Base-by-base conservation (phyloP, 2,329 filamentous ascomycete species). In the Aspergillus sp. region DNA sequence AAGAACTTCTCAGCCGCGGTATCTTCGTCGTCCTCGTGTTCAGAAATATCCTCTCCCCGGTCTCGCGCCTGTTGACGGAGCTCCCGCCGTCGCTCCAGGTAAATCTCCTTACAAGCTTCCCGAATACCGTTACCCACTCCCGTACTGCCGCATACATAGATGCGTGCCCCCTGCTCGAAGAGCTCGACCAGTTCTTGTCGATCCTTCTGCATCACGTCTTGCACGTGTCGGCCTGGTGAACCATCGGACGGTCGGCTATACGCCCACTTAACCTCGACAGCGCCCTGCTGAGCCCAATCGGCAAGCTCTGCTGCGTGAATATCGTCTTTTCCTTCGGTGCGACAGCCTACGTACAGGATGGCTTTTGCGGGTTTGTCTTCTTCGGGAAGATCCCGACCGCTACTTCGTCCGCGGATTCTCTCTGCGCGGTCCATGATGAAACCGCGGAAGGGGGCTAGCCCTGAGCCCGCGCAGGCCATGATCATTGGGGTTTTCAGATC, bases 111-210 rank as follows among this genome's bases (percentile, higher is more conserved):
- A 5, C 66, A 60, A 3, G 67, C 66, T 4, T 69, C 67, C 48
- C 71, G 68, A 10, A 80, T 67, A 0, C 66, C 75, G 44, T 73
- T 70, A 12, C 74, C 75, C 1, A 81, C 67, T 9, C 66, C 67
- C 4, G 71, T 67, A 39, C 77, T 79, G 3, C 84, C 84, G 59
- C 84, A 88, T 2, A 86, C 75, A 56, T 79, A 87, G 0, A 84
- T 65, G 56, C 77, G 76, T 0, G 81, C 76, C 0, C 73, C 75
- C 4, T 62, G 52, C 0, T 70, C 63, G 48, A 75, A 78, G 32
- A 79, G 53, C 27, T 66, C 59, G 6, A 68, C 57, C 2, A 77
- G 58, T 7, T 75, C 69, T 10, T 66, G 62, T 0, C 71, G 59
- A 27, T 80, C 74, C 29, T 66, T 63, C 53, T 71, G 72, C 47